These are phyloP conservation scores for Gossypium turneri DNA, from an alignment of 345 rosid genomes.

Conservation along the genomic window DNA sequence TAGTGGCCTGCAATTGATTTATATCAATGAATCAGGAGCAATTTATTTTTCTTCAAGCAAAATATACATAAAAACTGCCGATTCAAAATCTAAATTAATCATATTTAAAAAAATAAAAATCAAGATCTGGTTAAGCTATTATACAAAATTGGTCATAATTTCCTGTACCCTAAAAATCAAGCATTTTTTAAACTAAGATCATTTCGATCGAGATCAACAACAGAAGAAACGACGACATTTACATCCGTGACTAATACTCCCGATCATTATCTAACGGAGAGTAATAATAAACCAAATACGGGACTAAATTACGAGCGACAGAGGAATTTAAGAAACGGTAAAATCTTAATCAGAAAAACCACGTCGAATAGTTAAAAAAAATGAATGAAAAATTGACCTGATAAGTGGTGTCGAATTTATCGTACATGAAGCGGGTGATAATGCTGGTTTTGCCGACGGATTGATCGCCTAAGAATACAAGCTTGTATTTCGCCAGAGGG, in stretches of 20 bases:
- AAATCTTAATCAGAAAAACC: neutral
- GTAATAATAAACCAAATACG: neutral
- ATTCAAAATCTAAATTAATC: neutral
- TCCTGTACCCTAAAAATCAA: neutral
- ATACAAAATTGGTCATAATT: neutral
- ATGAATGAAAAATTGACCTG: constrained; percentile 38
- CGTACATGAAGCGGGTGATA: constrained; percentile 95
- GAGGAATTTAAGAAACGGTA: neutral
- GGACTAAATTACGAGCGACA: neutral
- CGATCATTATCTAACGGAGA: neutral
- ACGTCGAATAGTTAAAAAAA: neutral
- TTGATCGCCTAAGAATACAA: constrained; percentile 83
- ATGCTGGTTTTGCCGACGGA: constrained; percentile 88
- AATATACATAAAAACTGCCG: neutral
- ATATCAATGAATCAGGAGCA: neutral
- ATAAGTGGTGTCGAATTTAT: constrained; percentile 85
- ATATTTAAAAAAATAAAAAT: neutral
- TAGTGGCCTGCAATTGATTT: constrained; percentile 61
- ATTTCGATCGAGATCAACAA: neutral
- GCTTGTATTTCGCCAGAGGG: constrained; percentile 76
- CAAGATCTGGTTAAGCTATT: neutral
- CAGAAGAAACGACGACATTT: neutral
- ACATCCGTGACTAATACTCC: neutral
- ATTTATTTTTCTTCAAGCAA: neutral
- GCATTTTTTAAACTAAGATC: neutral